Base-by-base conservation (phyloP, 805 yeast genomes). In the Teunomyces barrocoloradensis region DNA sequence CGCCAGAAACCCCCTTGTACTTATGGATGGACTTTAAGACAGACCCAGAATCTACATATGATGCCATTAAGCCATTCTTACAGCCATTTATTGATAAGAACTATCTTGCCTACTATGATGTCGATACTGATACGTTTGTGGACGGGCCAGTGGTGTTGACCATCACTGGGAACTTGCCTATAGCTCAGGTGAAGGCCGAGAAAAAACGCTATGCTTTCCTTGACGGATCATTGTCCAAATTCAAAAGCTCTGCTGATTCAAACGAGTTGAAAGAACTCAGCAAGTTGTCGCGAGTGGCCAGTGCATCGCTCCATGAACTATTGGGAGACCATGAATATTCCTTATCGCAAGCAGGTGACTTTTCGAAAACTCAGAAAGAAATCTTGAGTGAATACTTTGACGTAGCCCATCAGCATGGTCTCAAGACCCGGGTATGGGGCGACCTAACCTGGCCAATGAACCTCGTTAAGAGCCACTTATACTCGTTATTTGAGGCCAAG, bases 361-460 rank as follows among this genome's bases (percentile, higher is more conserved):
- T 81, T 33, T 62, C 60, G 18, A 51, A 49, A 0, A 55, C 54
- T 0, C 80, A 79, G 48, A 46, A 57, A 37, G 47, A 37, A 1
- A 54, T 27, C 9, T 51, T 79, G 20, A 52, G 53, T 18, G 30
- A 48, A 3, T 53, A 52, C 23, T 61, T 79, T 17, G 63, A 65
- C 7, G 43, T 48, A 12, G 84, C 87, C 1, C 88, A 84, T 54
- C 56, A 62, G 2, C 49, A 65, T 42, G 79, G 80, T 10, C 56
- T 85, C 35, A 71, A 74, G 53, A 78, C 88, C 0, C 68, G 92
- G 47, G 68, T 85, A 27, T 86, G 91, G 91, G 90, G 84, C 15
- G 82, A 81, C 6, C 83, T 88, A 1, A 70, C 71, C 44, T 85
- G 89, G 89, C 90, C 91, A 3, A 59, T 61, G 2, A 50, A 56